phyloP scores from a whole-genome alignment of 1,284 basidiomycete species.

The Sanghuangporus sanghuang region DNA sequence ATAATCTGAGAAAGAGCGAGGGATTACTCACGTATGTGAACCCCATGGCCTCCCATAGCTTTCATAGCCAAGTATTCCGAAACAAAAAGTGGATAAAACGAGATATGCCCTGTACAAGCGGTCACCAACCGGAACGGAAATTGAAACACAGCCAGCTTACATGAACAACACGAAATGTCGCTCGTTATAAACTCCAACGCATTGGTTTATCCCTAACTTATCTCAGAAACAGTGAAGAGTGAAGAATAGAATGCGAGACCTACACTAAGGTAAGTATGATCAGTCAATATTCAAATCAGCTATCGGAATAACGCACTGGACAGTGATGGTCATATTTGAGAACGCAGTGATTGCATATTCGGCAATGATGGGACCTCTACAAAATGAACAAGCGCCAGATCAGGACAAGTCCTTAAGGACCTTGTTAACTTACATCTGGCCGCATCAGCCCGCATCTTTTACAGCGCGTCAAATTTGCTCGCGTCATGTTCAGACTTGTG shows the following conservation, averaged over 20 bases:
- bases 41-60: slow-evolving; percentile 55
- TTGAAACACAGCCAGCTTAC: slow-evolving; percentile 38
- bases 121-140: slow-evolving; percentile 1
- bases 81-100: slow-evolving; percentile 53
- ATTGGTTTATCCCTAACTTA: slow-evolving; percentile 88
- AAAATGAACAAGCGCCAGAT: not conserved
- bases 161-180: slow-evolving; percentile 95
- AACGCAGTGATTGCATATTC: slow-evolving; percentile 88
- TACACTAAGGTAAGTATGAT: slow-evolving; percentile 13
- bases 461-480: slow-evolving; percentile 55
- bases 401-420: not conserved
- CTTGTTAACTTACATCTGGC: slow-evolving; percentile 65
- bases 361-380: slow-evolving; percentile 92
- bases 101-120: slow-evolving; percentile 61
- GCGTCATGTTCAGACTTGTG: slow-evolving; percentile 38
- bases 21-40: slow-evolving; percentile 32
- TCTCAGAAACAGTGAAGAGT: not conserved
- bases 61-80: slow-evolving; percentile 53
- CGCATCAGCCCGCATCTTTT: slow-evolving; percentile 65
- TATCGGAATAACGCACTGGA: slow-evolving; percentile 51
- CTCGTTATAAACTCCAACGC: slow-evolving; percentile 93
- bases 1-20: not conserved
- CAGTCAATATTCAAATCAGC: not conserved
- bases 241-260: slow-evolving; percentile 10
- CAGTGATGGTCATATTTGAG: slow-evolving; percentile 96